Evolutionary conservation across 2,329 filamentous ascomycete species (phyloP), one percentile per base, ranked within the genome.

Genomic region (Periconia digitata): DNA sequence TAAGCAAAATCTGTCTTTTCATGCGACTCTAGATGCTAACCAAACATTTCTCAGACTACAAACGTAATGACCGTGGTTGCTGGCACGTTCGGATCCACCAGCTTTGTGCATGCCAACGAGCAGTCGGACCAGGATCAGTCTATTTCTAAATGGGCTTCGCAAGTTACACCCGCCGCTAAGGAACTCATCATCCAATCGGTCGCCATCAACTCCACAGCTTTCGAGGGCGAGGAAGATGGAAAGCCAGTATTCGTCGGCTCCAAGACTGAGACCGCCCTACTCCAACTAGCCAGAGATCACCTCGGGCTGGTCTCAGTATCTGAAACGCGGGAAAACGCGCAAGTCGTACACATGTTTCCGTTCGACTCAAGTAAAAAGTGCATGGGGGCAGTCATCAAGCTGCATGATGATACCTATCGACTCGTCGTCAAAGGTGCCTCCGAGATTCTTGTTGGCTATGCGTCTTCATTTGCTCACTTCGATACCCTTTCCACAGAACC

Each of bases 311-410:
- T 72, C 2, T 80, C 79, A 36, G 67, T 78, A 2, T 56, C 76
- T 3, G 74, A 79, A 53, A 66, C 72, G 20, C 76, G 78, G 21
- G 64, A 74, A 24, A 77, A 78, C 43, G 75, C 75, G 43, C 63
- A 76, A n/a, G 59, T 76, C 1, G 69, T 75, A 2, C 76, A 81
- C 51, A 75, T 77, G 58, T 75, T 81, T 58, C 79, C 78, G 0
- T 82, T 82, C 54, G 78, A 82, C 59, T 82, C 79, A 8, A 66
- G 69, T 49, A 76, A 77, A 62, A 82, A 82, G 62, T 81, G 78
- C 53, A 83, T 83, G 77, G 80, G 74, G 17, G 77, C 78, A 13
- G 79, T 82, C 10, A 69, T 82, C 54, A 78, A 75, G 58, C 70
- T 80, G 1, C 60, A 71, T 0, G 62, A 73, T 44, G 76, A 72